Evolutionary conservation across 164 flowering plant genomes (phyloP).

Genomic region (Sedum album): DNA sequence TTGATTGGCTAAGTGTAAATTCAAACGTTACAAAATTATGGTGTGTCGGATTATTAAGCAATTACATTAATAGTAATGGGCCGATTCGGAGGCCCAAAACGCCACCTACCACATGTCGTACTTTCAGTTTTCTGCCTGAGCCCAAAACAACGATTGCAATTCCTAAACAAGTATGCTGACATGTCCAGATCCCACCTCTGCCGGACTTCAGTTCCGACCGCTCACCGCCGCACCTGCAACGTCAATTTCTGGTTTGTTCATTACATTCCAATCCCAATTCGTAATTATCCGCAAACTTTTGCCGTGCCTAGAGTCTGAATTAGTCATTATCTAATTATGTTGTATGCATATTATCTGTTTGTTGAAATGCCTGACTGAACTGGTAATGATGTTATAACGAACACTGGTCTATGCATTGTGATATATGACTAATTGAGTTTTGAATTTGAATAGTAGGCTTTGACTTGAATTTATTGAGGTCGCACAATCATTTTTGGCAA

Average conservation of each 20-base stretch:
- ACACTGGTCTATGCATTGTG: too few relatives aligned
- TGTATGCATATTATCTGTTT: neutral
- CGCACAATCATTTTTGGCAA: too few relatives aligned
- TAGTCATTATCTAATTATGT: neutral
- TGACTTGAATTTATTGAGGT: too few relatives aligned
- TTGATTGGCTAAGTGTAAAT: too few relatives aligned
- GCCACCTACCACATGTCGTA: neutral
- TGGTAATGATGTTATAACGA: neutral
- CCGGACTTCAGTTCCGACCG: neutral
- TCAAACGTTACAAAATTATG: too few relatives aligned
- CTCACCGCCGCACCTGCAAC: neutral
- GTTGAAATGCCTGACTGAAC: neutral
- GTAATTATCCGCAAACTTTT: neutral
- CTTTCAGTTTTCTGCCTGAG: neutral
- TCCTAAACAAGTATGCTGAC: constrained; percentile 1
- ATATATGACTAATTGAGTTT: neutral
- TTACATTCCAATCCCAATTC: neutral
- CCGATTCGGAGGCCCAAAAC: neutral
- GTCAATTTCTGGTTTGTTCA: neutral
- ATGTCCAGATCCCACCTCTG: constrained; percentile 3
- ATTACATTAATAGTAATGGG: neutral
- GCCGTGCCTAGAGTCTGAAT: neutral
- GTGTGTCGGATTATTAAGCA: too few relatives aligned
- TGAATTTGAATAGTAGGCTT: neutral
- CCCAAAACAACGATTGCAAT: neutral